phyloP scores from a whole-genome alignment of 352 stramenopile genomes.

The Pythium volutum region DNA sequence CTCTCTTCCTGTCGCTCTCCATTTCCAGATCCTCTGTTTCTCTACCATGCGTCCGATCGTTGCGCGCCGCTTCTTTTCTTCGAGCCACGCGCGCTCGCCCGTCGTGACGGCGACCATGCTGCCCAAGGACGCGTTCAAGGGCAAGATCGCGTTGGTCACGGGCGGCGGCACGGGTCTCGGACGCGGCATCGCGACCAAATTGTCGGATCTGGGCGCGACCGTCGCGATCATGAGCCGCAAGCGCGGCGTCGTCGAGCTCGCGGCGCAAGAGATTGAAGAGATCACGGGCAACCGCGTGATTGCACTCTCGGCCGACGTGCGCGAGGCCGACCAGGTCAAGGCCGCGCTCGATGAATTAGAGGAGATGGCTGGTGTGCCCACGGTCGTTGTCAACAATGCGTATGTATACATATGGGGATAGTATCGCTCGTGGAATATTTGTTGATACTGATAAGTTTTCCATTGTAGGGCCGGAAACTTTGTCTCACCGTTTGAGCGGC shows the following conservation, averaged over 20 bases:
- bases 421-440: too few species aligned
- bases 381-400: slow-evolving; percentile 82
- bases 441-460: not conserved
- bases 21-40: not conserved
- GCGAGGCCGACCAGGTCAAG: slow-evolving; percentile 85
- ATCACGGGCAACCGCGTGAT: slow-evolving; percentile 62
- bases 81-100: slow-evolving; percentile 22
- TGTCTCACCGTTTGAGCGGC: slow-evolving; percentile 87
- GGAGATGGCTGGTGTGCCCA: slow-evolving; percentile 53
- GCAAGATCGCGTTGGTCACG: slow-evolving; percentile 92
- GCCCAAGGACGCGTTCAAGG: slow-evolving; percentile 56
- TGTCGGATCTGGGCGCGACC: slow-evolving; percentile 91
- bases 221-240: slow-evolving; percentile 95
- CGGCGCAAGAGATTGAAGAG: slow-evolving; percentile 70
- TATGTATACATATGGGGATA: slow-evolving; percentile 44
- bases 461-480: slow-evolving; percentile 93
- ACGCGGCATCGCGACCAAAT: slow-evolving; percentile 92
- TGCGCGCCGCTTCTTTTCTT: slow-evolving; percentile 18
- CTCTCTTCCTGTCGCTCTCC: not conserved
- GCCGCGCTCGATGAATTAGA: slow-evolving; percentile 79
- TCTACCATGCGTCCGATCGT: slow-evolving; percentile 7
- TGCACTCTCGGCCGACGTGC: slow-evolving; percentile 83
- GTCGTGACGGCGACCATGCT: slow-evolving; percentile 64
- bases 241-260: slow-evolving; percentile 86
- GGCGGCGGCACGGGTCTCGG: slow-evolving; percentile 94